phyloP scores from a whole-genome alignment of 176 grass and related monocot species.

The Rhynchospora pubera region DNA sequence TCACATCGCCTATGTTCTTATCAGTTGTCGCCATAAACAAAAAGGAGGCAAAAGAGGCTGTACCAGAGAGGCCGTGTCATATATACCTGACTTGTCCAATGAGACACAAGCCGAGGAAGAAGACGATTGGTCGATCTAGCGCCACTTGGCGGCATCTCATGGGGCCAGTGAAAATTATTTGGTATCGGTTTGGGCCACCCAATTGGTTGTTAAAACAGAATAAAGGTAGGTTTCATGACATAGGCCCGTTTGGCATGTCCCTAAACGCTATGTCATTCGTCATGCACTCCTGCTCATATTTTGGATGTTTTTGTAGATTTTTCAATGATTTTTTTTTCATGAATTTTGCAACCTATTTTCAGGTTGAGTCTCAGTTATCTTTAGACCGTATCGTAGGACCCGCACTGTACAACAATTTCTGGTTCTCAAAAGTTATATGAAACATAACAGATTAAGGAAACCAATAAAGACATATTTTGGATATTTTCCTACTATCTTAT shows the following conservation, averaged over 20 bases:
- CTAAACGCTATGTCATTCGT: constrained; percentile 8
- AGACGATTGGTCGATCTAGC: neutral
- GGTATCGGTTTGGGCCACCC: constrained; percentile 16
- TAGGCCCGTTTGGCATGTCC: constrained; percentile 20
- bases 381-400: neutral
- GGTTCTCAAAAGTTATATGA: no score
- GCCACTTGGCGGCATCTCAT: constrained; percentile 12
- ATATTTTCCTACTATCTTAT: no score
- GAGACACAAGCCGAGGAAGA: neutral
- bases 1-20: constrained; percentile 3
- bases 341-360: neutral
- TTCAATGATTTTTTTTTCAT: neutral
- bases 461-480: no score
- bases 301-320: constrained; percentile 18
- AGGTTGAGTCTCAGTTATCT: neutral
- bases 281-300: constrained; percentile 2
- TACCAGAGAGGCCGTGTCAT: neutral
- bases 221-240: constrained; percentile 22
- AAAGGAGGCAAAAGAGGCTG: neutral
- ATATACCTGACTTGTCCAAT: neutral
- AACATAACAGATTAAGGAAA: no score
- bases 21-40: constrained; percentile 19
- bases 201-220: constrained; percentile 23
- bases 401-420: neutral
- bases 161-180: neutral